Base-by-base conservation (phyloP, 2,329 filamentous ascomycete genomes). In the Aschersonia sp. region DNA sequence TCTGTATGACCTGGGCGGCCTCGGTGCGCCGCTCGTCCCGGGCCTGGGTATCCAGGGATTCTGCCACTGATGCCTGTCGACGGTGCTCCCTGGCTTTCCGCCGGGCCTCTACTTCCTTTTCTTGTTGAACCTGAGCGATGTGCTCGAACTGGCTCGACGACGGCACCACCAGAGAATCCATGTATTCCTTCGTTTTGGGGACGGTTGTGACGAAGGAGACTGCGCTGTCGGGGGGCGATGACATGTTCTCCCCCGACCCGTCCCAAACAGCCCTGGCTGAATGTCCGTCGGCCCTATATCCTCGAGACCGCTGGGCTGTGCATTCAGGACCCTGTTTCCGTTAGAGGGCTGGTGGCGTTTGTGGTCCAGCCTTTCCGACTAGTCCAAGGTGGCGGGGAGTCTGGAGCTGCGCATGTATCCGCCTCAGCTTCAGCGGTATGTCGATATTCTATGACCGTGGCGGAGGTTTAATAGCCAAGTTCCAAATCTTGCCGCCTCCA, bases 1-100 rank as follows among this genome's bases (percentile, higher is more conserved):
- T 78, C 68, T 87, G 78, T 44, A 82, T 82, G 30, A 78, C 57
- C 29, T 66, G 68, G 3, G 77, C 78, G 2, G 78, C 78, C 45
- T 68, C 65, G 30, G 64, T 59, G 31, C 56, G 54, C 43, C 59
- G 58, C 28, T n/a, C 31, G 20, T 47, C 41, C 28, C 35, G 48
- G 45, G 29, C 12, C 9, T 45, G 47, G 5, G 35, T 9, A 38
- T 51, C 31, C 9, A 40, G 31, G 32, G 43, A 7, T 10, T 20
- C 49, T 20, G 43, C 29, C 10, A 45, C 38, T 3, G 42, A 58
- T 40, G 65, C 64, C 31, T 65, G 60, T 31, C 40, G 50, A 47
- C 47, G 30, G 38, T 63, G 56, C 45, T 70, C 59, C 47, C 61
- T 64, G 35, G 65, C 58, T 49, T 64, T 66, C 45, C 66, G 68